phyloP scores from a whole-genome alignment of 1,284 basidiomycete genomes.

The Ganoderma lingzhi region DNA sequence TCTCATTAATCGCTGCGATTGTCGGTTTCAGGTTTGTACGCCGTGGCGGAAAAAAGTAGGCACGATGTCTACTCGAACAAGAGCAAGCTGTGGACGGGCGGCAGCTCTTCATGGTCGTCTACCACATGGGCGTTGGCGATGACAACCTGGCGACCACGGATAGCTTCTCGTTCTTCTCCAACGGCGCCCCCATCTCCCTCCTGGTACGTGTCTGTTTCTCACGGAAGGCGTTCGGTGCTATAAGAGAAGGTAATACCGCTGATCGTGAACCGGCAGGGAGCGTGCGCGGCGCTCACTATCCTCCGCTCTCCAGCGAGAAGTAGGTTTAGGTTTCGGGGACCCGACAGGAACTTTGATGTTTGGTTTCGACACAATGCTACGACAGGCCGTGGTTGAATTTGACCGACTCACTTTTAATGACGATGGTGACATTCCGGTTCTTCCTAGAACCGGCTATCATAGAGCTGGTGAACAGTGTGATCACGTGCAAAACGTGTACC shows the following conservation, averaged over 20 bases:
- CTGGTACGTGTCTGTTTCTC: not conserved
- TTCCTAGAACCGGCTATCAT: too few relatives aligned
- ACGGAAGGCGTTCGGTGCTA: not conserved
- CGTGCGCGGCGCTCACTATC: not conserved
- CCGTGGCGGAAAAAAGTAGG: not conserved
- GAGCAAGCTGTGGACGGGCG: not conserved
- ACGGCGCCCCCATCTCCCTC: not conserved
- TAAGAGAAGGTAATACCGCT: not conserved
- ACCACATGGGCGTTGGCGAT: not conserved
- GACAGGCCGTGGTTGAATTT: too few relatives aligned
- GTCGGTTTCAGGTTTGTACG: not conserved
- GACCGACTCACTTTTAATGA: too few relatives aligned
- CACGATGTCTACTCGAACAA: not conserved
- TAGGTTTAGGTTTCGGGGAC: not conserved
- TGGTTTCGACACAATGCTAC: not conserved
- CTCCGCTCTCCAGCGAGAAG: slow-evolving; percentile 5
- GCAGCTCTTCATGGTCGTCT: slow-evolving; percentile 5
- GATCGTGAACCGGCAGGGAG: not conserved
- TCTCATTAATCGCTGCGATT: too few relatives aligned
- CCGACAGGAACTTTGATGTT: not conserved
- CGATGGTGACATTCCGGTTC: too few relatives aligned
- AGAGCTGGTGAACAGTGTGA: too few relatives aligned
- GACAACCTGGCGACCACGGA: not conserved
- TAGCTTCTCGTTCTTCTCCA: slow-evolving; percentile 6
- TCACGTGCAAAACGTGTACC: too few relatives aligned